Base-by-base conservation (phyloP, 352 stramenopile genomes). In the Aphanomyces euteiches region DNA sequence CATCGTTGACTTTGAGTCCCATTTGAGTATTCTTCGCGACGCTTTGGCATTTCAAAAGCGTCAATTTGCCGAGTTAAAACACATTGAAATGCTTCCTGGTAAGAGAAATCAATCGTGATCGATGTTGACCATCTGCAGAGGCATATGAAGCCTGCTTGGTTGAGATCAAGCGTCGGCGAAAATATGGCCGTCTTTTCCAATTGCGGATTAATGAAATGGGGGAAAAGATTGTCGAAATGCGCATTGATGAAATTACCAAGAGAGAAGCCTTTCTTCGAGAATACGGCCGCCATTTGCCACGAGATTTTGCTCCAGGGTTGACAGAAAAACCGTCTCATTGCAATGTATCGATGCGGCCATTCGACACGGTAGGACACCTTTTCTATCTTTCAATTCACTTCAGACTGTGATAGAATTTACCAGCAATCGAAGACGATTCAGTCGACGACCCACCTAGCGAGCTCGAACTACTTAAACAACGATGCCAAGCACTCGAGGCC, bases 1-100 rank as follows among this genome's bases (percentile, higher is more conserved):
- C 66, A 95, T 95, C 61, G 83, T 87, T n/a, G 88, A 94, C 74
- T 95, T 95, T 78, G 88, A 94, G 59, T 90, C 89, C 64, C 92
- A 84, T n/a, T 47, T 95, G 45, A 77, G 79, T 6, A 87, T 94
- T 64, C 88, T 95, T 56, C 86, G 82, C 41, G 88, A 93, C 53
- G 88, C 86, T 15, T 60, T 92, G 60, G 60, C 69, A 37, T 83
- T 78, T 3, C 88, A 95, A 67, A 93, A 94, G 75, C 86, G 84
- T 43, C 85, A 95, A 66, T 95, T 95, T 59, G 80, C 88, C 59
- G 88, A 95, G 63, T 78, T 95, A 2, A 84, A 95, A 54, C 88
- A 95, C 73, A 71, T 95, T 8, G 81, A 90, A 8, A 92, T 90
- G 59, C 74, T 94, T 40, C 86, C 86, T 65, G 82, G 82, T 88